phyloP scores from a whole-genome alignment of 2,329 filamentous ascomycete species.

The Cercospora canescens region DNA sequence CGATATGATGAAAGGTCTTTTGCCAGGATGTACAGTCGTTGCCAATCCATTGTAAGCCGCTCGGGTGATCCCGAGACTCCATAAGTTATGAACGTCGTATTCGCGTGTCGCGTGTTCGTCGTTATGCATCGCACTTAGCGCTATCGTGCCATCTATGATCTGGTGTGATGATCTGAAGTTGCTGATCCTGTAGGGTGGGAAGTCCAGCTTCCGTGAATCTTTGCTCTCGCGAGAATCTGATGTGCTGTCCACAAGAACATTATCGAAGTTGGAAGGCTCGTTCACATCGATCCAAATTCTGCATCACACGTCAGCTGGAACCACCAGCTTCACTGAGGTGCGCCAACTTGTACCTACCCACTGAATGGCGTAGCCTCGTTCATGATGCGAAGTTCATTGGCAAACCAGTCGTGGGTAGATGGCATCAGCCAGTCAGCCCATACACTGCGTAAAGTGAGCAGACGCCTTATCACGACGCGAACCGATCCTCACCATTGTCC shows the following conservation, averaged over 20 bases:
- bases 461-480: too few relatives aligned
- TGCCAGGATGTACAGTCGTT: slow-evolving; percentile 14
- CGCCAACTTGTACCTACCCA: slow-evolving; percentile 2
- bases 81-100: slow-evolving; percentile 33
- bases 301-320: background rate
- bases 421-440: slow-evolving; percentile 28
- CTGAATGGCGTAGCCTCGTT: slow-evolving; percentile 22
- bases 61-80: slow-evolving; percentile 26
- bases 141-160: slow-evolving; percentile 25
- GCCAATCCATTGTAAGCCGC: slow-evolving; percentile 31
- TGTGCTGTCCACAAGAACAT: slow-evolving; percentile 17
- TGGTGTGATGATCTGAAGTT: slow-evolving; percentile 25
- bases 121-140: slow-evolving; percentile 29
- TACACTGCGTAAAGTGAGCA: slow-evolving; percentile 9
- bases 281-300: slow-evolving; percentile 31
- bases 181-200: slow-evolving; percentile 27
- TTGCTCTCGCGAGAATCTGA: slow-evolving; percentile 20
- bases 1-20: slow-evolving; percentile 31
- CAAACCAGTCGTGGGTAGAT: slow-evolving; percentile 27
- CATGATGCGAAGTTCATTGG: slow-evolving; percentile 23
- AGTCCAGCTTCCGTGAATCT: slow-evolving; percentile 23
- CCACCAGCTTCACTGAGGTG: background rate
- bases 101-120: slow-evolving; percentile 25
- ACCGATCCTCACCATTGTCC: background rate
- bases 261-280: slow-evolving; percentile 28